Evolutionary conservation across 345 rosid species (phyloP), one percentile per base, ranked within the genome.

Genomic region (Nephelium lappaceum): DNA sequence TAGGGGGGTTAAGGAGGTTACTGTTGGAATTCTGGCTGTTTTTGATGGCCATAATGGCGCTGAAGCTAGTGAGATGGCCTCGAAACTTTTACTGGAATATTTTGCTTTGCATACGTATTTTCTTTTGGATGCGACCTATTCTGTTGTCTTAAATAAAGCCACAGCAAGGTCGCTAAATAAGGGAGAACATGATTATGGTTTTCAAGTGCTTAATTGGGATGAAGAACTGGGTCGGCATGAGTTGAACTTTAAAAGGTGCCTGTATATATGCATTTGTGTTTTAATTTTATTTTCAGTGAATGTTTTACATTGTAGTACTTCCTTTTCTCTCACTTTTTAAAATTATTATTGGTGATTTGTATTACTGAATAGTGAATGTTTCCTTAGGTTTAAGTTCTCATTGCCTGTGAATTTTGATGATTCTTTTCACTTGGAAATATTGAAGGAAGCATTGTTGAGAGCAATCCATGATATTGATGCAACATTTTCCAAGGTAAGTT

Each of bases 51-150:
- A 95, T 77, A 95, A 93, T 83, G 98, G 98, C 41, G 94, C 95
- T 19, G 98, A 95, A 86, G 98, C 98, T 69, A 95, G 98, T 82
- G 98, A 95, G 77, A 92, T 95, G 98, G 97, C 98, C 79, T 93
- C 97, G 0, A 91, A 88, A 77, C 93, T 91, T 81, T 75, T 95
- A 42, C 77, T 95, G 81, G 98, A 95, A 78, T 95, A 95, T 87
- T 92, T 95, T 84, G 89, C 93, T 67, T 79, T 95, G 86, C 98
- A 95, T 80, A 88, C 92, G 6, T 92, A 89, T 85, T 93, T 95
- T 81, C 98, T 95, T 73, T 79, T 95, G 91, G 98, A 93, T 84
- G 94, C 94, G 1, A 85, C 93, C 2, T 91, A 84, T 83, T 91
- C 94, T 55, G 78, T 85, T 69, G 79, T 85, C 45, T 80, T 86